Percentiles rank a stretch among this genome's conserved stretches.
Evolutionary conservation across 257 asterid species (phyloP).

Genomic region (Primulina eburnea): DNA sequence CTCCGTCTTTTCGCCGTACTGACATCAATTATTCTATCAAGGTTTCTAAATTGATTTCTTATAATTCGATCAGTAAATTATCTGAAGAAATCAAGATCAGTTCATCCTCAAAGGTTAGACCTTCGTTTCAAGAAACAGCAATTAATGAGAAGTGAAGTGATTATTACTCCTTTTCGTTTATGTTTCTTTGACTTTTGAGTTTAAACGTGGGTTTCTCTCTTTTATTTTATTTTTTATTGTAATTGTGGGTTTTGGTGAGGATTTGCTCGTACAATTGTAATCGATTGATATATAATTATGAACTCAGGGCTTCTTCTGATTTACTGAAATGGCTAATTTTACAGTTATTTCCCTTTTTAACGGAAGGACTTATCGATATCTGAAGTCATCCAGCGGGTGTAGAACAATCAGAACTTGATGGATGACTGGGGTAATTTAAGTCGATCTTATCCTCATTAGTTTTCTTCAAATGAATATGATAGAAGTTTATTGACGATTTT

Average conservation of each 20-base stretch:
- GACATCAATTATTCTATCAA: background rate
- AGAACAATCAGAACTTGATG: slow-evolving; percentile 42
- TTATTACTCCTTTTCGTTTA: background rate
- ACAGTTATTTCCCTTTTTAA: background rate
- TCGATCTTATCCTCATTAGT: background rate
- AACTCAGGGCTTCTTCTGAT: background rate
- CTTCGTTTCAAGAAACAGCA: slow-evolving; percentile 14
- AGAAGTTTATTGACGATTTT: slow-evolving; percentile 9
- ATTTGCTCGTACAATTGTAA: background rate
- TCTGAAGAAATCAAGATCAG: slow-evolving; percentile 12
- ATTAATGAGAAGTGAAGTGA: background rate
- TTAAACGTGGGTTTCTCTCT: background rate
- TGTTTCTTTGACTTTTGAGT: background rate
- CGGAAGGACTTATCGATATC: slow-evolving; percentile 24
- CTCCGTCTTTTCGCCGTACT: slow-evolving; percentile 14
- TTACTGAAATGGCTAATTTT: background rate
- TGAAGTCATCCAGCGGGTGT: slow-evolving; percentile 23
- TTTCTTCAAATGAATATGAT: background rate
- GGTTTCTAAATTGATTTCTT: background rate
- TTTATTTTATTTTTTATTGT: background rate
- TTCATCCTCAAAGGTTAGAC: slow-evolving; percentile 19
- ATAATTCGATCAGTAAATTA: background rate
- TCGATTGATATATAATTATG: no score
- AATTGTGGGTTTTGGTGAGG: background rate
- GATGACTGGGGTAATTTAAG: slow-evolving; percentile 73